These are phyloP conservation scores for Cystobasidium sp. DNA, from an alignment of 1,284 basidiomycete species.

Conservation along the genomic window DNA sequence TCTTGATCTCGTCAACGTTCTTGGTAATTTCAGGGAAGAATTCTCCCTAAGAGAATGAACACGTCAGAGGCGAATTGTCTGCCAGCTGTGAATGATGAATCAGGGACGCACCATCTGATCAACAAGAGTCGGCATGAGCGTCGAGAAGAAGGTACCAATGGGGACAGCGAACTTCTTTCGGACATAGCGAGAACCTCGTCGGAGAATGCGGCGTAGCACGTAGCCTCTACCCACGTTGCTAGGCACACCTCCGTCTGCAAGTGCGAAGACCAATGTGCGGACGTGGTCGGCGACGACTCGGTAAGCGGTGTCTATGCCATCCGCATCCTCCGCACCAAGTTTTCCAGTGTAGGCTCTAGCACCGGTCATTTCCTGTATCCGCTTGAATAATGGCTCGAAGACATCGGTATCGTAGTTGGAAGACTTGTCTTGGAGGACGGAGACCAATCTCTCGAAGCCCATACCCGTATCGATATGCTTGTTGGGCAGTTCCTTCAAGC, in stretches of 20 bases:
- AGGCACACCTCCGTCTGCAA: constrained; percentile 94
- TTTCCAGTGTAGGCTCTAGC: constrained; percentile 85
- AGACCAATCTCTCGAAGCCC: constrained; percentile 98
- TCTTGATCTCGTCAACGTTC: constrained; percentile 82
- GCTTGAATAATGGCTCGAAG: constrained; percentile 85
- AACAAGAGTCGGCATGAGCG: constrained; percentile 83
- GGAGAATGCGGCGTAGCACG: constrained; percentile 87
- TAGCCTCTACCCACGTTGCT: constrained; percentile 97
- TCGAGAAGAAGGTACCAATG: constrained; percentile 95
- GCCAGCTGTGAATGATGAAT: background rate
- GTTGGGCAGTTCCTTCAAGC: constrained; percentile 78
- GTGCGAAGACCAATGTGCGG: constrained; percentile 89
- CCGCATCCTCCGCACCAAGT: constrained; percentile 87
- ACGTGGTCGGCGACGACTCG: constrained; percentile 97
- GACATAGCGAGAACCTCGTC: constrained; percentile 90
- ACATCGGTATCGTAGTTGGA: constrained; percentile 99
- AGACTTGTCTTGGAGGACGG: constrained; percentile 83
- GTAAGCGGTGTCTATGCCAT: constrained; percentile 97
- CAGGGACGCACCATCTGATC: constrained; percentile 74
- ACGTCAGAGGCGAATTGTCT: constrained; percentile 28
- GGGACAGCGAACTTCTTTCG: constrained; percentile 93
- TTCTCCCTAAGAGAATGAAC: constrained; percentile 65
- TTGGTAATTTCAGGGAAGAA: constrained; percentile 93
- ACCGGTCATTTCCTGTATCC: constrained; percentile 86
- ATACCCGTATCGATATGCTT: constrained; percentile 98